Conservation (phyloP, 257 asterid species). For the Penstemon davidsonii region DNA sequence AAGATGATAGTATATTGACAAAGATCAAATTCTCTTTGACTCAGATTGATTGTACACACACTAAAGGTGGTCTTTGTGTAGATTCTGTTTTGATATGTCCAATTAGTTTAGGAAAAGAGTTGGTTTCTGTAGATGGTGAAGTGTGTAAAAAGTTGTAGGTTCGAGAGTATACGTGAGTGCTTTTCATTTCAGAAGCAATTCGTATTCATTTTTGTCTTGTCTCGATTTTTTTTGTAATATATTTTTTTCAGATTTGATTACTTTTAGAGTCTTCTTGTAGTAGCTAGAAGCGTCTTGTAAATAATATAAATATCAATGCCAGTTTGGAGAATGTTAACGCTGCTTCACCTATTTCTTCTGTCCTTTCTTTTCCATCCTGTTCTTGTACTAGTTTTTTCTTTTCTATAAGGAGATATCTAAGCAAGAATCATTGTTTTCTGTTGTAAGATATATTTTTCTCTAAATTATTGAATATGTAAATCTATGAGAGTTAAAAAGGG, state of each 20-base stretch:
- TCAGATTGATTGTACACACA: constrained; percentile 90
- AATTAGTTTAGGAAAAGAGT: constrained; percentile 43
- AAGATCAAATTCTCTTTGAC: constrained; percentile 60
- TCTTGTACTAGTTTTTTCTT: no score
- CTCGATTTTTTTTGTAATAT: constrained; percentile 15
- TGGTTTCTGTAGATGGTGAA: constrained; percentile 34
- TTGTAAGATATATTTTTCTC: no score
- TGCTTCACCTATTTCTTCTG: no score
- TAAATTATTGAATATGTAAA: no score
- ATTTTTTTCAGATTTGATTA: neutral
- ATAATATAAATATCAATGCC: constrained; percentile 12
- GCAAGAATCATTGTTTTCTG: no score
- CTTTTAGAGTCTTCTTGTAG: constrained; percentile 21
- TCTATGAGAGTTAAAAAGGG: no score
- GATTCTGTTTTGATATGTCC: constrained; percentile 80
- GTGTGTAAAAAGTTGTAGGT: constrained; percentile 28
- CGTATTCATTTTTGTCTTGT: no score
- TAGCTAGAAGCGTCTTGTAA: constrained; percentile 24
- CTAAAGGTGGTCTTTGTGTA: constrained; percentile 80
- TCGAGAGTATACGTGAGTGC: no score
- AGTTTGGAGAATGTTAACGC: no score
- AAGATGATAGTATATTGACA: constrained; percentile 36
- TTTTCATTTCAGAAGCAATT: no score
- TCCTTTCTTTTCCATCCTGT: no score
- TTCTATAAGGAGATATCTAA: no score